Evolutionary conservation across 2,329 filamentous ascomycete genomes (phyloP).

Genomic region (Colletotrichum cordylinicola): DNA sequence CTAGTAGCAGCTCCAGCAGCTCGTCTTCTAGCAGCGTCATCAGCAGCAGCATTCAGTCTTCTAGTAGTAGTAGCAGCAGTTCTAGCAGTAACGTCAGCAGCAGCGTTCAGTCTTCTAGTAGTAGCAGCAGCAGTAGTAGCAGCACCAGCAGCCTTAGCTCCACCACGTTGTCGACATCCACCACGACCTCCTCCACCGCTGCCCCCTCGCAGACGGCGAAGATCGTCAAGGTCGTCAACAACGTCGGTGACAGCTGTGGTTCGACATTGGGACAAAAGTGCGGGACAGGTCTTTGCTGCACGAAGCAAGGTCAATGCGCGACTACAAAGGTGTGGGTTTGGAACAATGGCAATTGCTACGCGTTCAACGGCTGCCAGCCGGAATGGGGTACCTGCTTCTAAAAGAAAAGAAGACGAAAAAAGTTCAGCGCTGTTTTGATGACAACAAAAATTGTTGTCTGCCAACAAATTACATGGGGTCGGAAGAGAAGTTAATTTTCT

Average conservation of each 20-base stretch:
- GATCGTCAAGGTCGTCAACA: not conserved
- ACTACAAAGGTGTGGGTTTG: not conserved
- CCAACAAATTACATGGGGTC: not conserved
- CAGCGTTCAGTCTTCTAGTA: not conserved
- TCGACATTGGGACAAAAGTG: not conserved
- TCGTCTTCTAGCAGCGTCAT: not conserved
- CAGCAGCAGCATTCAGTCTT: not conserved
- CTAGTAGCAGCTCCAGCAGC: not conserved
- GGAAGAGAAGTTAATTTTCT: not conserved
- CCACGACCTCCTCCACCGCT: not conserved
- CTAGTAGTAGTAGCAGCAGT: not conserved
- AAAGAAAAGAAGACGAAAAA: not conserved
- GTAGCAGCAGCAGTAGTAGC: not conserved
- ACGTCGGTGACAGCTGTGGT: not conserved
- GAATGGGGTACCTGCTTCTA: not conserved
- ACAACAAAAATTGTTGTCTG: not conserved
- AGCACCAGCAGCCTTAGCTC: not conserved
- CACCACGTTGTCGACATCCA: not conserved
- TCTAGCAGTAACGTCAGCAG: not conserved
- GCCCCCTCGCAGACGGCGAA: not conserved
- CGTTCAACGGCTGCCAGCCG: not conserved
- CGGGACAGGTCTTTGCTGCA: not conserved
- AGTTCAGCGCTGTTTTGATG: not conserved
- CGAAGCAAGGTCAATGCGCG: not conserved
- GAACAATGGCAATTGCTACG: not conserved